Evolutionary conservation across 164 flowering plant species (phyloP).

Genomic region (Vitis rupestris): DNA sequence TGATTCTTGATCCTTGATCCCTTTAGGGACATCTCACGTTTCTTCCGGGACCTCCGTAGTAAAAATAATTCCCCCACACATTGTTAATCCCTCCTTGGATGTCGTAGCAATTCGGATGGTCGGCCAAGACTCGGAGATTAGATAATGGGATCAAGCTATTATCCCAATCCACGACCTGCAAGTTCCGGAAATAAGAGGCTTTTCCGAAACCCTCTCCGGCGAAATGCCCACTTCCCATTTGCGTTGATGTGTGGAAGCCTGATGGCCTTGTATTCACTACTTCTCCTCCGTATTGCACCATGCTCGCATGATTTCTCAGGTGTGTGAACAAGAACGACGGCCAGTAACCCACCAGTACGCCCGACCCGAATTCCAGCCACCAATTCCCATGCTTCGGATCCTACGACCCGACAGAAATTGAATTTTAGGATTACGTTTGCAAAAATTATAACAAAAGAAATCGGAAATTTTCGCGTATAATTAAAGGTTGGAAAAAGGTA

Average conservation of each 20-base stretch:
- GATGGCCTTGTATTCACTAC: conserved; percentile 35
- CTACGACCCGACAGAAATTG: conserved; percentile 10
- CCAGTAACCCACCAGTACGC: conserved; percentile 57
- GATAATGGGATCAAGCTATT: conserved; percentile 47
- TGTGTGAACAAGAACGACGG: conserved; percentile 50
- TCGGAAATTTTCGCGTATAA: not conserved
- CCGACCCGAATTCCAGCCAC: conserved; percentile 59
- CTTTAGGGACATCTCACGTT: conserved; percentile 55
- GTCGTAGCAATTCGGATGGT: conserved; percentile 62
- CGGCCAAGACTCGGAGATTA: conserved; percentile 52
- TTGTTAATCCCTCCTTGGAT: conserved; percentile 52
- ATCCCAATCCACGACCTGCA: conserved; percentile 67
- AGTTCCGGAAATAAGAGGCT: conserved; percentile 61
- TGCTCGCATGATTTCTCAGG: conserved; percentile 40
- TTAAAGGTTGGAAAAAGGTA: conserved; percentile 1
- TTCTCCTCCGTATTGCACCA: conserved; percentile 62
- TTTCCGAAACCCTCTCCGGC: conserved; percentile 65
- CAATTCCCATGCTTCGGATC: conserved; percentile 67
- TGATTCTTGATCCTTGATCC: not conserved
- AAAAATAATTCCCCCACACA: conserved; percentile 69
- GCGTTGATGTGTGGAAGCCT: conserved; percentile 50
- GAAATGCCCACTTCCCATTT: conserved; percentile 81
- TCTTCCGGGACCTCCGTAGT: conserved; percentile 77
- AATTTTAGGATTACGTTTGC: too few species aligned
- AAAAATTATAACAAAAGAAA: not conserved